Conservation (phyloP, 768 basidiomycete genomes). For the Lentinus tigrinus region DNA sequence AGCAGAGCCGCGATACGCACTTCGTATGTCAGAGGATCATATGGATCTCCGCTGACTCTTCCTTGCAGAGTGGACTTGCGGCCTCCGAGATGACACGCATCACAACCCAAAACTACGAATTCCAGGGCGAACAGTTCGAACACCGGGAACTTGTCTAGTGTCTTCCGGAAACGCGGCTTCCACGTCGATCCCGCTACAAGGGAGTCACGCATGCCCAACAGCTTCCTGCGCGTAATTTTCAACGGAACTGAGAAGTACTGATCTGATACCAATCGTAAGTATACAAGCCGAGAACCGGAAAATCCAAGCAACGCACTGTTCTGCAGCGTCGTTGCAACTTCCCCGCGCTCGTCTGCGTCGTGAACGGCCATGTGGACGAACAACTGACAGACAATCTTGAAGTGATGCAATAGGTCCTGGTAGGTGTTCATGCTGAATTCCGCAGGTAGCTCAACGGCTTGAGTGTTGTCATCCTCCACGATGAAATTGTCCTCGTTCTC, state of each 20-base stretch:
- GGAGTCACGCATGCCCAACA: slow-evolving; percentile 69
- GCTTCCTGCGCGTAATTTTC: slow-evolving; percentile 62
- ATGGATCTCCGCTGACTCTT: slow-evolving; percentile 63
- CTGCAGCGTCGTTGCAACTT: slow-evolving; percentile 51
- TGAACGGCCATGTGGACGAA: slow-evolving; percentile 80
- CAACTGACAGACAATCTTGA: slow-evolving; percentile 86
- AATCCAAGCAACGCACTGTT: slow-evolving; percentile 39
- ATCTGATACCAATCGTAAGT: slow-evolving; percentile 29
- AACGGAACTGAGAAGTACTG: slow-evolving; percentile 78
- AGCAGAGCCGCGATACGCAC: slow-evolving; percentile 31
- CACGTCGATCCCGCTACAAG: slow-evolving; percentile 85
- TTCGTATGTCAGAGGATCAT: slow-evolving; percentile 70
- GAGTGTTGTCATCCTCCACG: slow-evolving; percentile 53
- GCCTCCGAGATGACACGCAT: slow-evolving; percentile 79
- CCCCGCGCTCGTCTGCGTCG: slow-evolving; percentile 46
- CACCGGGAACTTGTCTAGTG: slow-evolving; percentile 65
- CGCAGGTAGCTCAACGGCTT: slow-evolving; percentile 53
- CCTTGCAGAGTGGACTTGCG: slow-evolving; percentile 65
- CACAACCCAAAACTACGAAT: slow-evolving; percentile 64
- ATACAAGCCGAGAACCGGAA: not conserved
- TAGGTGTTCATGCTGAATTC: slow-evolving; percentile 81
- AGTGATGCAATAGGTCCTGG: slow-evolving; percentile 74
- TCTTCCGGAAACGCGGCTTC: slow-evolving; percentile 64
- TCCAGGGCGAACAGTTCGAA: slow-evolving; percentile 54
- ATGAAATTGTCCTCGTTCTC: slow-evolving; percentile 51